Conservation (phyloP, 257 asterid species). For the Knoxia roxburghii region DNA sequence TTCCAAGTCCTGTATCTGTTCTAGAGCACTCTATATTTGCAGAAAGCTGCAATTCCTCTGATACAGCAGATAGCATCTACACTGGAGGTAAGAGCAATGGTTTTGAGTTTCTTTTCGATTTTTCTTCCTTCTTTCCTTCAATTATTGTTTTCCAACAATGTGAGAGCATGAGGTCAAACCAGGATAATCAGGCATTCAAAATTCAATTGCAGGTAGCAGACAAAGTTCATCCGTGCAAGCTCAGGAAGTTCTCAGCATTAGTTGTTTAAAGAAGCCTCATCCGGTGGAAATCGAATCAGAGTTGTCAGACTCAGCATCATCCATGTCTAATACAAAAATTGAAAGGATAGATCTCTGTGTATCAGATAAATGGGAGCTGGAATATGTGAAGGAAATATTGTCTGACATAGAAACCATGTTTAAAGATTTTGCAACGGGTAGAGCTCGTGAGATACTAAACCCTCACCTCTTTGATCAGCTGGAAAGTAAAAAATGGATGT, state of each 20-base stretch:
- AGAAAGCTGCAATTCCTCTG: conserved; percentile 42
- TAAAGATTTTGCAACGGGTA: conserved; percentile 53
- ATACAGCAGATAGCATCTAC: conserved; percentile 42
- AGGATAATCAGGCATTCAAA: conserved; percentile 6
- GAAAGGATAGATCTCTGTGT: conserved; percentile 10
- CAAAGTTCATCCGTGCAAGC: conserved; percentile 55
- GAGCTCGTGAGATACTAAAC: conserved; percentile 32
- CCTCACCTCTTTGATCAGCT: conserved; percentile 49
- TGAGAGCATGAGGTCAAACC: background rate
- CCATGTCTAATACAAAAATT: conserved; percentile 26
- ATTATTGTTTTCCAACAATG: no score
- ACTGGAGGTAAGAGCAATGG: conserved; percentile 42
- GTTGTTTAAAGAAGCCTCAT: conserved; percentile 31
- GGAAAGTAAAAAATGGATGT: conserved; percentile 31
- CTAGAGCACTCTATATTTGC: conserved; percentile 31
- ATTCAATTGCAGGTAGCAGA: conserved; percentile 50
- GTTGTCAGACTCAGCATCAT: conserved; percentile 80
- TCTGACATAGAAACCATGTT: conserved; percentile 48
- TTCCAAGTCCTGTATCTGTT: conserved; percentile 42
- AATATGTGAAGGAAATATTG: conserved; percentile 62
- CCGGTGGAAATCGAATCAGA: conserved; percentile 47
- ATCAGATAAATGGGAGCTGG: conserved; percentile 44
- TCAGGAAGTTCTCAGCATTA: conserved; percentile 40
- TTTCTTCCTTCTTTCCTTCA: background rate
- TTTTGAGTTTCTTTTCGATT: background rate